Base-by-base conservation (phyloP, 306 rosid genomes). In the Parietaria judaica region DNA sequence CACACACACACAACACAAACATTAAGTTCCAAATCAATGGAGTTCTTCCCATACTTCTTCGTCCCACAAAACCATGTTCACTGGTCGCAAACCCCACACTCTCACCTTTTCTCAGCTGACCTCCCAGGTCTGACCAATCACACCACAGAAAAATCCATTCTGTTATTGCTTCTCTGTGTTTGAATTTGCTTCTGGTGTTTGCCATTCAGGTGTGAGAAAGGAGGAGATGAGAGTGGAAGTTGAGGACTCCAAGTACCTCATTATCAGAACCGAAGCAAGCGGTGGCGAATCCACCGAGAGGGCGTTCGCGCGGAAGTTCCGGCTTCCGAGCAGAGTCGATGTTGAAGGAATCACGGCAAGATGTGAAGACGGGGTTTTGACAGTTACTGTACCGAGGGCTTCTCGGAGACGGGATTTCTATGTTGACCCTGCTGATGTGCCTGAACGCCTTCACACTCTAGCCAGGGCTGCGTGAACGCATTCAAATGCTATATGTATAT, bases 161-260 rank as follows among this genome's bases (percentile, higher is more conserved):
- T 14, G 6, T 58, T 15, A 49, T 31, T 8, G 11, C 38, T 38
- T 11, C 14, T 50, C 48, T 45, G 54, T 15, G 31, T 64, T 64
- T 16, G 3, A 8, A 41, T 41, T 76, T 49, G 61, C n/a, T 50
- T 36, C 49, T 59, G 74, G 6, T 64, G 31, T 23, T 23, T 23
- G 31, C 31, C 31, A 23, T 23, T 23, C 66, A 86, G 97, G 87
- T 69, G 81, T 82, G 54, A 79, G 83, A 68, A 86, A 84, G 69
- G 87, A 86, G 76, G 95, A 84, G 35, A 72, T 84, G 3, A 89
- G 70, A 62, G 87, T 89, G 47, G 89, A 86, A 76, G 81, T 86
- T 64, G 95, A 82, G 77, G 89, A 84, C 56, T 89, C 95, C 17
- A 78, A 65, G 48, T 89, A 82, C 73, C 83, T 86, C 7, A 77